Percentiles rank a stretch among this genome's conserved stretches.
Evolutionary conservation across 2,329 filamentous ascomycete species (phyloP).

Genomic region (Diaporthe vexans): DNA sequence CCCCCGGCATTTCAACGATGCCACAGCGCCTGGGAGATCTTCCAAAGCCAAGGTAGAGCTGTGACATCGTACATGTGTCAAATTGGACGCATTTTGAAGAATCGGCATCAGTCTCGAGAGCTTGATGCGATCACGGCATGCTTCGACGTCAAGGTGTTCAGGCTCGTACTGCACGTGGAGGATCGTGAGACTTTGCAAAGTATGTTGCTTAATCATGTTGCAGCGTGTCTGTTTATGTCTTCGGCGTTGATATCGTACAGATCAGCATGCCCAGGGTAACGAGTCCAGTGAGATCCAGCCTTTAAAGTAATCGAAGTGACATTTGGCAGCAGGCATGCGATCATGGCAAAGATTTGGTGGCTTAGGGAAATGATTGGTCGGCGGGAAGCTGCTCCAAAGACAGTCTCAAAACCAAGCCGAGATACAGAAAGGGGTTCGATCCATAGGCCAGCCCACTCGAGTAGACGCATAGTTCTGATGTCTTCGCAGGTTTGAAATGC

Average conservation of each 20-base stretch:
- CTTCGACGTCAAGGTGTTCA: too few species aligned
- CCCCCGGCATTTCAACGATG: neutral
- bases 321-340: neutral
- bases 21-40: accelerated
- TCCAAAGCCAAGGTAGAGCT: neutral
- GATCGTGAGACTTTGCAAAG: neutral
- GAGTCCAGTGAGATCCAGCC: neutral
- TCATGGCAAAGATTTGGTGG: neutral
- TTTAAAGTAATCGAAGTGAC: neutral
- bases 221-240: too few species aligned
- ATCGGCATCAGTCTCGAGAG: neutral
- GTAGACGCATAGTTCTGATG: accelerated
- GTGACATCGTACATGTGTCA: neutral
- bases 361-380: neutral
- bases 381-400: neutral
- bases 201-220: too few species aligned
- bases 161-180: neutral
- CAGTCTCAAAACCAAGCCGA: neutral
- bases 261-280: neutral
- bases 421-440: neutral
- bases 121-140: too few species aligned
- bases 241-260: neutral
- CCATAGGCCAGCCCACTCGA: neutral
- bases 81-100: neutral
- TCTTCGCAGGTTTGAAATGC: neutral